Percentiles rank a stretch among this genome's conserved stretches.
Conservation (phyloP, 208 protist genomes). For the Wallacemonas collosoma region DNA sequence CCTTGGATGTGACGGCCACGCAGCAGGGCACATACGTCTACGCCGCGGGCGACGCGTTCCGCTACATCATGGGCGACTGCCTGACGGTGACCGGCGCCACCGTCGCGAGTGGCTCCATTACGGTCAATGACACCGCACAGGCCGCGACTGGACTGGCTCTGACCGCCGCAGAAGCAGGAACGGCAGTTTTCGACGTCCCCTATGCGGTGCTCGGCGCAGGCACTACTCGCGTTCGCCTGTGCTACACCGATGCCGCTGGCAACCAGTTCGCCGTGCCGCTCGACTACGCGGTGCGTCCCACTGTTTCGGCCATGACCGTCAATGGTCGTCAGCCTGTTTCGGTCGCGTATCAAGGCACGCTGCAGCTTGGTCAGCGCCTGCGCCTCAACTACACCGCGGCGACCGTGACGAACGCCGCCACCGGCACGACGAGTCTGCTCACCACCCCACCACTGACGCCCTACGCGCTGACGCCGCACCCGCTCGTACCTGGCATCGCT, state of each 20-base stretch:
- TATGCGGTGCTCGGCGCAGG: slow-evolving; percentile 55
- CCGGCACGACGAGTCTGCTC: slow-evolving; percentile 18
- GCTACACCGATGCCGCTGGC: slow-evolving; percentile 77
- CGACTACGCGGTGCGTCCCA: slow-evolving; percentile 23
- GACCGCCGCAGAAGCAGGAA: slow-evolving; percentile 17
- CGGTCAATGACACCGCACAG: slow-evolving; percentile 52
- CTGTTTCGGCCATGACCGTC: slow-evolving; percentile 43
- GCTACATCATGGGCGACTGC: slow-evolving; percentile 54
- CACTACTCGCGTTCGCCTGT: slow-evolving; percentile 65
- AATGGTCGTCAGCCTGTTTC: slow-evolving; percentile 38
- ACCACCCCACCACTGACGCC: slow-evolving; percentile 29
- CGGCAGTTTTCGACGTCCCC: slow-evolving; percentile 36
- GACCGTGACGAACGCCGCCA: slow-evolving; percentile 25
- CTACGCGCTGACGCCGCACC: slow-evolving; percentile 45
- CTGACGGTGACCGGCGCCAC: slow-evolving; percentile 33
- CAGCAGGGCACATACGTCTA: slow-evolving; percentile 27
- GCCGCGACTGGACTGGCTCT: slow-evolving; percentile 35
- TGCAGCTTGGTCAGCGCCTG: slow-evolving; percentile 73
- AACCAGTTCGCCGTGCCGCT: slow-evolving; percentile 85
- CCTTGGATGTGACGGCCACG: slow-evolving; percentile 41
- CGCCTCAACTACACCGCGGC: slow-evolving; percentile 53
- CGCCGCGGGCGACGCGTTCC: slow-evolving; percentile 25
- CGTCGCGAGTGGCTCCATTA: slow-evolving; percentile 41
- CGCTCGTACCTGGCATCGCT: slow-evolving; percentile 49
- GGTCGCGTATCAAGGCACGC: slow-evolving; percentile 23